Evolutionary conservation across 306 rosid genomes (phyloP).

Genomic region (Vigna radiata): DNA sequence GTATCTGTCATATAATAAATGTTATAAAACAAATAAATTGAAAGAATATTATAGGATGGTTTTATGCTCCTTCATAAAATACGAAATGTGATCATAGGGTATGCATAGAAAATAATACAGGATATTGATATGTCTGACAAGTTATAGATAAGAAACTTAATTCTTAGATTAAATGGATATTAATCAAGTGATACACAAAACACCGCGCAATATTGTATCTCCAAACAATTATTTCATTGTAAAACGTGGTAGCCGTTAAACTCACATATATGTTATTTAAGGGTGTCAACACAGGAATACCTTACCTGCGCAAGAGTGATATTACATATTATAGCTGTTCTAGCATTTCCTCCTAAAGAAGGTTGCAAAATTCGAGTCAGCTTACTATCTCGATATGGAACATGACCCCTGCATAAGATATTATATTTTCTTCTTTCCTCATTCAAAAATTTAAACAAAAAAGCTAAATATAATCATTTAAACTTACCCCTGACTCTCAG

Average conservation of each 20-base stretch:
- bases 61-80: constrained; percentile 1
- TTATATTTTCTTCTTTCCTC: constrained; percentile 27
- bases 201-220: not conserved
- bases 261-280: constrained; percentile 5
- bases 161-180: constrained; percentile 4
- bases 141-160: constrained; percentile 26
- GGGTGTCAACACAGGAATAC: constrained; percentile 19
- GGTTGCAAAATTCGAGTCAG: constrained; percentile 97
- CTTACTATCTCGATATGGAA: constrained; percentile 98
- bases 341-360: constrained; percentile 96
- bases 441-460: constrained; percentile 27
- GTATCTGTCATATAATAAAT: constrained; percentile 68
- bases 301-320: constrained; percentile 91
- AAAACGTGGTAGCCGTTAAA: constrained; percentile 20
- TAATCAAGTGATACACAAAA: constrained; percentile 19
- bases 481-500: constrained; percentile 97
- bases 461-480: constrained; percentile 30
- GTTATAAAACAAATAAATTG: constrained; percentile 43
- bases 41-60: constrained; percentile 8
- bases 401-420: constrained; percentile 80
- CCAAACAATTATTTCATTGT: constrained; percentile 24
- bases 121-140: constrained; percentile 17
- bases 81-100: constrained; percentile 8
- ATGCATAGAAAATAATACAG: constrained; percentile 23
- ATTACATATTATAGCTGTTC: constrained; percentile 94